Base-by-base conservation (phyloP, 805 yeast species). In the Citeromyces matritensis region DNA sequence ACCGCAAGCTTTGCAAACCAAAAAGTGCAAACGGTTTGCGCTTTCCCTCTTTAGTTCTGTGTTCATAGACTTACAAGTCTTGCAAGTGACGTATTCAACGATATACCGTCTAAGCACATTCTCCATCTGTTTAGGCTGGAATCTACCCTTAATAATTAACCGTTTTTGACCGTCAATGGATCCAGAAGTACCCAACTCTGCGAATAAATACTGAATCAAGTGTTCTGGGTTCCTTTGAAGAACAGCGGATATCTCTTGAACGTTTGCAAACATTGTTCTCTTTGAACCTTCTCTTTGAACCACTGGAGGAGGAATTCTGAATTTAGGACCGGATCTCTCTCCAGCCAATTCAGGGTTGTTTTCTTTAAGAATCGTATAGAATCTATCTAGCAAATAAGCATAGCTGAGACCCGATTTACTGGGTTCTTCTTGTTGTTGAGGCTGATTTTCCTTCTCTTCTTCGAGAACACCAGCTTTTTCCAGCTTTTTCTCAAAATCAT, bases 131-230 rank as follows among this genome's bases (percentile, higher is more conserved):
- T 88, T 91, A 45, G 94, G 95, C 63, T 81, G 94, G 69, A 85
- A 91, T 58, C 94, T 82, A 66, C 99, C 99, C 67, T 84, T 91
- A 57, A 91, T 88, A 40, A 91, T 85, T 55, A 91, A 73, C 60
- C 98, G 79, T 66, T 85, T 83, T 58, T 83, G 88, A 56, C 97
- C 98, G 60, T 91, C 99, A 38, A 91, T 88, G 35, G 96, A 86
- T 52, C 99, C 99, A 2, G 97, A 84, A 13, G 99, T 91, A 76
- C 99, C 99, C 70, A 91, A 69, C 64, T 91, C 99, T 1, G 97
- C 96, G 60, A 91, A 91, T 58, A 91, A 61, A 60, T 80, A 91
- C 63, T 85, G 95, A 57, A 91, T 91, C 42, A 91, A 75, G 61
- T 91, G 98, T 51, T 91, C 98, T 43, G 95, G 91, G 33, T 85